phyloP scores from a whole-genome alignment of 2,329 filamentous ascomycete genomes.

The Sclerotinia sclerotiorum region DNA sequence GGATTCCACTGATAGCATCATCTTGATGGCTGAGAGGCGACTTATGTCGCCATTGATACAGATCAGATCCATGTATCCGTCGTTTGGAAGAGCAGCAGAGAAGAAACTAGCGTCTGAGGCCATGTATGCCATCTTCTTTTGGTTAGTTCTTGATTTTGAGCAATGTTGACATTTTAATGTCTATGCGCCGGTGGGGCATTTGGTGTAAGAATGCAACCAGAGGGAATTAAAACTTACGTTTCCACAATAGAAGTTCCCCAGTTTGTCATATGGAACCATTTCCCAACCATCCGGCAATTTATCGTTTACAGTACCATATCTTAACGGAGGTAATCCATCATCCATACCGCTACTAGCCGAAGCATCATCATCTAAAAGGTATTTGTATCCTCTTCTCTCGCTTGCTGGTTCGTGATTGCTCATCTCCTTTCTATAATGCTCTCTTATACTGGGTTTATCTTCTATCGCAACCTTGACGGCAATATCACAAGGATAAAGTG shows the following conservation, averaged over 20 bases:
- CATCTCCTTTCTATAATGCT: slow-evolving; percentile 62
- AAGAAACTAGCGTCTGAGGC: slow-evolving; percentile 86
- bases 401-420: slow-evolving; percentile 35
- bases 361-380: slow-evolving; percentile 40
- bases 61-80: slow-evolving; percentile 84
- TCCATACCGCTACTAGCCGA: slow-evolving; percentile 38
- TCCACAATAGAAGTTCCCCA: slow-evolving; percentile 92
- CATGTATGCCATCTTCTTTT: slow-evolving; percentile 78
- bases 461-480: slow-evolving; percentile 80
- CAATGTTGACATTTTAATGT: neutral
- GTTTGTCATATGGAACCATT: slow-evolving; percentile 67
- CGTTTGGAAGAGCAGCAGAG: slow-evolving; percentile 74
- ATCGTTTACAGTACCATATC: slow-evolving; percentile 78
- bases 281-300: slow-evolving; percentile 77
- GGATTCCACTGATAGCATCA: slow-evolving; percentile 70
- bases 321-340: slow-evolving; percentile 66
- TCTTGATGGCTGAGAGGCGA: slow-evolving; percentile 62
- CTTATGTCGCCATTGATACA: slow-evolving; percentile 75
- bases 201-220: neutral
- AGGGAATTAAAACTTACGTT: slow-evolving; percentile 59
- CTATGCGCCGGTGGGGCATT: slow-evolving; percentile 1
- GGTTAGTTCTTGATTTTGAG: neutral
- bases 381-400: slow-evolving; percentile 37
- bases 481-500: slow-evolving; percentile 84
- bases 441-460: slow-evolving; percentile 71